Conservation (phyloP, 179 eudicot genomes). For the Carnegiea gigantea region DNA sequence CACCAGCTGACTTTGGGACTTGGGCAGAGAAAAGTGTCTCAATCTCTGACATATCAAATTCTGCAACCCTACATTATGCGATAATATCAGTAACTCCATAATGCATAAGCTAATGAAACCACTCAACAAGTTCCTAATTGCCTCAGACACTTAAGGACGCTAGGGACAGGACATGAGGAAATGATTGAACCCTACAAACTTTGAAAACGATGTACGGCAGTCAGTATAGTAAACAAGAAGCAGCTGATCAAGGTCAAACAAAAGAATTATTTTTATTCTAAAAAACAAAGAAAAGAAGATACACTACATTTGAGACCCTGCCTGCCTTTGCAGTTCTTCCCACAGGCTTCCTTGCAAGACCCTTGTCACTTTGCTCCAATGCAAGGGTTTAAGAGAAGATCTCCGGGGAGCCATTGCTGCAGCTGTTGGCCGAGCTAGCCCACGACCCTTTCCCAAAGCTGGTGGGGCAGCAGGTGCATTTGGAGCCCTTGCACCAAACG, state of each 20-base stretch:
- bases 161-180: not conserved
- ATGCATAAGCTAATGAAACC: not conserved
- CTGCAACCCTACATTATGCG: constrained; percentile 60
- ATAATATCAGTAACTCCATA: not conserved
- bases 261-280: not conserved
- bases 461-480: constrained; percentile 38
- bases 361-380: constrained; percentile 97
- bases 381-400: constrained; percentile 76
- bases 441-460: constrained; percentile 55
- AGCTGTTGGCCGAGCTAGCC: constrained; percentile 49
- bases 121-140: not conserved
- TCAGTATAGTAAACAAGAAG: not conserved
- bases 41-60: constrained; percentile 87
- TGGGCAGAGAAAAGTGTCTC: constrained; percentile 76
- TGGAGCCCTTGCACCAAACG: constrained; percentile 61
- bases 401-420: constrained; percentile 38
- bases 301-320: constrained; percentile 71
- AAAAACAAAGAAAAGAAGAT: constrained; percentile 32
- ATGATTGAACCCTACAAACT: not conserved
- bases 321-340: constrained; percentile 87
- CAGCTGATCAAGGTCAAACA: not conserved
- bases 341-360: constrained; percentile 90
- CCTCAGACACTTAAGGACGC: not conserved
- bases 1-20: constrained; percentile 51
- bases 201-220: not conserved